Conservation (phyloP, 2,329 filamentous ascomycete genomes). For the Eutypa lata region DNA sequence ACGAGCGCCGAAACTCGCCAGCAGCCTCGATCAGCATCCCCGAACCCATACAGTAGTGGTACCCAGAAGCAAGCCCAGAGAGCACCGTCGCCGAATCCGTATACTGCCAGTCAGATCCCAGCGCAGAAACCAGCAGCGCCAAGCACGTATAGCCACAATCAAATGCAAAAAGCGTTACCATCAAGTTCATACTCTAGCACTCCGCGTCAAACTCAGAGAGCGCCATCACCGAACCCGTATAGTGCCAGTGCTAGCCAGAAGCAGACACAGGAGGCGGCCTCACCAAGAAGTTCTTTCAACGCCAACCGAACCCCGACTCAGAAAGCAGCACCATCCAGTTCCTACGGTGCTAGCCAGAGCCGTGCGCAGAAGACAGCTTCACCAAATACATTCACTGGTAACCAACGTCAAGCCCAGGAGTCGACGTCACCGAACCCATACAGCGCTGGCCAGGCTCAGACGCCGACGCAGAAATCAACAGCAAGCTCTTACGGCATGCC, state of each 20-base stretch:
- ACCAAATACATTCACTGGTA: neutral
- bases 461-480: no score
- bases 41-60: neutral
- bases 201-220: slow-evolving; percentile 31
- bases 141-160: neutral
- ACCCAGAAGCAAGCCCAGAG: slow-evolving; percentile 27
- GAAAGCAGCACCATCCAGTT: neutral
- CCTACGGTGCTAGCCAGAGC: neutral
- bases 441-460: neutral
- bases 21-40: slow-evolving; percentile 16
- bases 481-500: neutral
- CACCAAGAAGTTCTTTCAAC: no score
- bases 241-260: slow-evolving; percentile 28
- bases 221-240: slow-evolving; percentile 53
- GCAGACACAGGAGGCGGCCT: neutral
- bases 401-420: neutral
- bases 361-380: neutral
- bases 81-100: slow-evolving; percentile 51
- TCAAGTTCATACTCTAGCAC: neutral
- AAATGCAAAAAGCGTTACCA: neutral
- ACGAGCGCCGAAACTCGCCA: slow-evolving; percentile 45
- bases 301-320: neutral
- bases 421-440: neutral
- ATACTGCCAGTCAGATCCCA: slow-evolving; percentile 36
- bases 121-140: neutral